Evolutionary conservation across 768 basidiomycete genomes (phyloP), one percentile per base, ranked within the genome.

Genomic region (Leucocoprinus leucothites): DNA sequence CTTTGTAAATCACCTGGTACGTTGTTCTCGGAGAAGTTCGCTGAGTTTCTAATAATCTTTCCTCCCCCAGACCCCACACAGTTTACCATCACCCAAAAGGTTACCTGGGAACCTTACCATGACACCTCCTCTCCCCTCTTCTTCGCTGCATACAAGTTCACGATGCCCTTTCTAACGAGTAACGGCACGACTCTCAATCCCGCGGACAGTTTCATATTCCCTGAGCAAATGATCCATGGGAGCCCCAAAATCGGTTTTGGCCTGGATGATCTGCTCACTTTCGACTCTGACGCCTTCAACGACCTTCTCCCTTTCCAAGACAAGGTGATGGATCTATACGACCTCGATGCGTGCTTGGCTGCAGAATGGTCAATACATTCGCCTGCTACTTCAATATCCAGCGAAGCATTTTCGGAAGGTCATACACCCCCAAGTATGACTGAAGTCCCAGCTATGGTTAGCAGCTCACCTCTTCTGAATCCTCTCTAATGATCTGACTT

Each of bases 81-180:
- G 53, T 89, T 80, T 66, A 81, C 78, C 2, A 86, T 90, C 62
- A 69, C 82, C 41, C 88, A 90, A 64, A 81, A 85, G 48, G 82
- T 90, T 44, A 61, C 72, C 24, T 69, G 72, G 53, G 69, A 72
- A 51, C 63, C 3, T 47, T 66, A 19, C 58, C 63, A 51, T 21
- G 43, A 28, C n/a, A 35, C 21, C 3, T 58, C 68, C 22, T 61
- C 68, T 1, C 58, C 73, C 28, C 69, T 82, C 48, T 86, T 84
- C 67, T 82, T 81, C 11, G 82, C 83, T 7, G 73, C 75, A 52
- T 86, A 84, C 65, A 79, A 76, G 60, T 86, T 86, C 69, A 72
- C 66, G 26, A 83, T 60, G 26, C 46, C 41, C n/a, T 38, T 50
- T 40, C 57, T 42, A 54, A 26, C 49, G 40, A 25, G 45, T 49